Evolutionary conservation across 495 filamentous ascomycete species (phyloP).

Genomic region (Massariosphaeria phaeospora): DNA sequence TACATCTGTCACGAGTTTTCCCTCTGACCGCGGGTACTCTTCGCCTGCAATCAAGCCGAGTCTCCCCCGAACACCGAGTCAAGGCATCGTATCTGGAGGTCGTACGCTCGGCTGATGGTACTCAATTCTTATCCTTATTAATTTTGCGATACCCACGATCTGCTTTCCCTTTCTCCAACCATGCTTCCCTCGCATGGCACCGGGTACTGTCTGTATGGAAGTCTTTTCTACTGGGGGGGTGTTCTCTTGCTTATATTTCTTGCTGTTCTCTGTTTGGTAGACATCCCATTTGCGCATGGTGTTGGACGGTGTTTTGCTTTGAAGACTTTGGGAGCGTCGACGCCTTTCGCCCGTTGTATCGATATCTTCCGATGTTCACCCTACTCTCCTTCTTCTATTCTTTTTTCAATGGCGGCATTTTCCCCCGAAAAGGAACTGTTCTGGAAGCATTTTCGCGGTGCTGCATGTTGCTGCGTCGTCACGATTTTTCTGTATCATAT

Average conservation of each 20-base stretch:
- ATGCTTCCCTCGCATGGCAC: background rate
- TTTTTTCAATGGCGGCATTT: constrained; percentile 12
- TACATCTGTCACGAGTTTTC: constrained; percentile 40
- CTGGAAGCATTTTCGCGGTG: constrained; percentile 24
- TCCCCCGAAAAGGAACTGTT: constrained; percentile 11
- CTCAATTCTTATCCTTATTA: constrained; percentile 6
- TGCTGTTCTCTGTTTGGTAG: background rate
- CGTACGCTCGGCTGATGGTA: constrained; percentile 45
- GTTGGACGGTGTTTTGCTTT: constrained; percentile 19
- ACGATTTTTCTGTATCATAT: constrained; percentile 13
- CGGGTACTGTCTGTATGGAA: background rate
- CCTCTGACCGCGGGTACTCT: constrained; percentile 39
- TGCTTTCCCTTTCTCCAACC: background rate
- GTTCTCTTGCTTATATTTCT: background rate
- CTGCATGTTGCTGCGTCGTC: background rate
- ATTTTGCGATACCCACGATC: constrained; percentile 20
- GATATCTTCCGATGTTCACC: constrained; percentile 1
- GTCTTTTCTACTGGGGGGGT: background rate
- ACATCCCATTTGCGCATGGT: constrained; percentile 22
- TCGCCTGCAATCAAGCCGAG: constrained; percentile 29
- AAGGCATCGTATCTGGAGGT: constrained; percentile 51
- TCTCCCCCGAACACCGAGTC: constrained; percentile 42
- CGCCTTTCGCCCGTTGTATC: constrained; percentile 27
- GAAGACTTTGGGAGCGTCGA: constrained; percentile 1
- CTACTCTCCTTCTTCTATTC: constrained; percentile 8